Evolutionary conservation across 2,329 filamentous ascomycete genomes (phyloP).

Genomic region (Alternaria ethzedia): DNA sequence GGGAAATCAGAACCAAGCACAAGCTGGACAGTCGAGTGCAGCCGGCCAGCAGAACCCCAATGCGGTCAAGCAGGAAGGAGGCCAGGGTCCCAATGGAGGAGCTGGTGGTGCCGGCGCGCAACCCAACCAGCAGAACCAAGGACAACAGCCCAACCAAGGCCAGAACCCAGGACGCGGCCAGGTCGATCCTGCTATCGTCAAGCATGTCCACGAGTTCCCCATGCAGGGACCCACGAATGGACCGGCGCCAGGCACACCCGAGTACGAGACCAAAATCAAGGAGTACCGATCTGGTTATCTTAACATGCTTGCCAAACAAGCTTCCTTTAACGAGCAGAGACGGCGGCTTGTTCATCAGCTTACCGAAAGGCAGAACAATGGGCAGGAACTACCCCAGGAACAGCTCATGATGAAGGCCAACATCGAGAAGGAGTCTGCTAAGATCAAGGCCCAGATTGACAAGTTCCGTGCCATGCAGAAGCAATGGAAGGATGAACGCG

Average conservation of each 20-base stretch:
- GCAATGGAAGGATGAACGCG: slow-evolving; percentile 40
- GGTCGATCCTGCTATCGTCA: slow-evolving; percentile 43
- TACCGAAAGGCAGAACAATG: slow-evolving; percentile 38
- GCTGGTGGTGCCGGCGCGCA: slow-evolving; percentile 6
- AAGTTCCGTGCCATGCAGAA: slow-evolving; percentile 46
- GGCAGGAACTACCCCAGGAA: slow-evolving; percentile 44
- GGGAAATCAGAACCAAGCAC: slow-evolving; percentile 27
- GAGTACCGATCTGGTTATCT: slow-evolving; percentile 46
- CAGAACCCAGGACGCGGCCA: slow-evolving; percentile 13
- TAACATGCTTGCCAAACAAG: slow-evolving; percentile 42
- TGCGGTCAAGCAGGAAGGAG: slow-evolving; percentile 28
- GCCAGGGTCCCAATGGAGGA: slow-evolving; percentile 8
- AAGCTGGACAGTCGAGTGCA: slow-evolving; percentile 31
- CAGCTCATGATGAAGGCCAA: slow-evolving; percentile 33
- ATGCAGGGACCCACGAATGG: slow-evolving; percentile 39
- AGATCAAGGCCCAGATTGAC: slow-evolving; percentile 41
- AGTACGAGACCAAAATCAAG: slow-evolving; percentile 45
- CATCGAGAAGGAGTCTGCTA: slow-evolving; percentile 38
- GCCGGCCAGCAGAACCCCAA: slow-evolving; percentile 41
- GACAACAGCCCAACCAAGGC: slow-evolving; percentile 19
- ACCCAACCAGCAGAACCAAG: slow-evolving; percentile 13
- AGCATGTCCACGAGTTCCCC: slow-evolving; percentile 46
- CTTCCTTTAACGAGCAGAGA: slow-evolving; percentile 34
- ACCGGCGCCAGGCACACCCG: slow-evolving; percentile 41
- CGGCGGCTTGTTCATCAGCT: slow-evolving; percentile 36